Conservation (phyloP, 306 rosid species). For the Pterocarpus santalinus region DNA sequence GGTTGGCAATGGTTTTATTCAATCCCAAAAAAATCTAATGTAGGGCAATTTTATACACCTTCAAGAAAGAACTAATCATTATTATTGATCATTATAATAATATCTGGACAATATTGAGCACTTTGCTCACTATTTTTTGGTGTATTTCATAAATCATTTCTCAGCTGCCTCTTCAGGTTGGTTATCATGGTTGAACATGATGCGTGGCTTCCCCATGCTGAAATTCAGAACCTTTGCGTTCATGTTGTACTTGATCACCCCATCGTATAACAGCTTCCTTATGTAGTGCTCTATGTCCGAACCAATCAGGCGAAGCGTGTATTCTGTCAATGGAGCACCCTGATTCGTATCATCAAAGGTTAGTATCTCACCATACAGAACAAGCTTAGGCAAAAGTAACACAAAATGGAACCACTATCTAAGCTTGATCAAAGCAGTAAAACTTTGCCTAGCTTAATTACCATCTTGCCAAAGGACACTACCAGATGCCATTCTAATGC, state of each 20-base stretch:
- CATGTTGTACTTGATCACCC: slow-evolving; percentile 72
- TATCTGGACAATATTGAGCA: slow-evolving; percentile 28
- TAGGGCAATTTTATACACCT: slow-evolving; percentile 13
- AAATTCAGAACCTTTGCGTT: slow-evolving; percentile 85
- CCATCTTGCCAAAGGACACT: background rate
- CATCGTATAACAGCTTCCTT: slow-evolving; percentile 56
- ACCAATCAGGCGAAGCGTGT: slow-evolving; percentile 92
- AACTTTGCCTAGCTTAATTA: background rate
- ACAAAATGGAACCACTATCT: background rate
- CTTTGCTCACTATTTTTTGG: slow-evolving; percentile 17
- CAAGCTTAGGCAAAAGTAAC: slow-evolving; percentile 5
- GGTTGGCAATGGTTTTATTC: slow-evolving; percentile 22
- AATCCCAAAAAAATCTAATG: slow-evolving; percentile 25
- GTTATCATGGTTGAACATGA: slow-evolving; percentile 71
- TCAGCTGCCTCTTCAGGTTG: slow-evolving; percentile 58
- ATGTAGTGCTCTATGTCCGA: slow-evolving; percentile 85
- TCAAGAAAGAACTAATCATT: slow-evolving; percentile 30
- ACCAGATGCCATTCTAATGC: background rate
- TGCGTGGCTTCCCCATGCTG: slow-evolving; percentile 99
- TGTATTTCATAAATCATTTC: slow-evolving; percentile 34
- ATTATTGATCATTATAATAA: background rate
- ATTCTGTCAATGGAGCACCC: slow-evolving; percentile 92
- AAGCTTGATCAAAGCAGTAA: background rate
- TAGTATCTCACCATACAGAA: slow-evolving; percentile 28
- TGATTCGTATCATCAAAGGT: slow-evolving; percentile 48